phyloP scores from a whole-genome alignment of 164 flowering plant species.

The Tetrastigma voinierianum region DNA sequence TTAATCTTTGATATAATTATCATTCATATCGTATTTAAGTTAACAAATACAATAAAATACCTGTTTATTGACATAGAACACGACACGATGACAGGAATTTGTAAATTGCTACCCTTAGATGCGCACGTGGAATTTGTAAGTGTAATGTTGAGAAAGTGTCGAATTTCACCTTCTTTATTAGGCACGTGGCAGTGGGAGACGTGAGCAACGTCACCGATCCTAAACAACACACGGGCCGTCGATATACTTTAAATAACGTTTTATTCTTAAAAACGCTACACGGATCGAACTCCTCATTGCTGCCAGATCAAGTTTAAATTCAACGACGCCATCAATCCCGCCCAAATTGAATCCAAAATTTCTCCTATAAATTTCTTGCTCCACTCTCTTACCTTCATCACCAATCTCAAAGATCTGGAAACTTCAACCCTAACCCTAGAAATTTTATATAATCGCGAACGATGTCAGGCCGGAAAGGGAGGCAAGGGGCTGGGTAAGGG shows the following conservation, averaged over 20 bases:
- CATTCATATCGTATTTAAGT: too few relatives aligned
- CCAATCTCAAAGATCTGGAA: not conserved
- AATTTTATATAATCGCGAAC: too few relatives aligned
- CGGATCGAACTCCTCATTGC: not conserved
- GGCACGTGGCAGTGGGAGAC: too few relatives aligned
- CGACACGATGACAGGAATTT: too few relatives aligned
- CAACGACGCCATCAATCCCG: not conserved
- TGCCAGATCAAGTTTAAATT: constrained; percentile 3
- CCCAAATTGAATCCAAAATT: not conserved
- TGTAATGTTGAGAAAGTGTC: too few relatives aligned
- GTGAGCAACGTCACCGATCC: too few relatives aligned
- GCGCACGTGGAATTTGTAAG: too few relatives aligned
- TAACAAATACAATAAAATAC: too few relatives aligned
- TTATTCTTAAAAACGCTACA: not conserved
- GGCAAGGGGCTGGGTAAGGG: constrained; percentile 26
- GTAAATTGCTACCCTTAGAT: too few relatives aligned
- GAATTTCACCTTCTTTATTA: too few relatives aligned
- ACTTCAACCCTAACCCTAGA: not conserved
- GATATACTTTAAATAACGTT: not conserved
- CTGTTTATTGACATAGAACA: too few relatives aligned
- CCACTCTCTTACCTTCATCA: not conserved
- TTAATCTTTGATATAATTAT: too few relatives aligned
- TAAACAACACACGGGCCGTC: not conserved
- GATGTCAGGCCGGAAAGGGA: constrained; percentile 30
- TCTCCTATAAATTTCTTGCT: not conserved